phyloP scores from a whole-genome alignment of 257 asterid genomes.

The Henckelia pumila region DNA sequence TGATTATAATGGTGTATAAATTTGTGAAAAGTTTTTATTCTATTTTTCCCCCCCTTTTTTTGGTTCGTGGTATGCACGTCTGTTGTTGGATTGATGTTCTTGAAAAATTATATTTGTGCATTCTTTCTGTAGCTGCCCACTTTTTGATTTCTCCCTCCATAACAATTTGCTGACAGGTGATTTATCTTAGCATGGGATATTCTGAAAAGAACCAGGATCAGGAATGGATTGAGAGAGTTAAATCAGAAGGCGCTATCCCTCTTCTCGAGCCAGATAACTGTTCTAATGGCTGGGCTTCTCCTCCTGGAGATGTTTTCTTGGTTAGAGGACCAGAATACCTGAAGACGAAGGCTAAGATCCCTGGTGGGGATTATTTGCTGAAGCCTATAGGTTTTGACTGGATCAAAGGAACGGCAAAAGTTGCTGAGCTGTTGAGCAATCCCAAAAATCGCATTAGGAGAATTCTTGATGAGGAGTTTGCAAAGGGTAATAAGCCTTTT shows the following conservation, averaged over 20 bases:
- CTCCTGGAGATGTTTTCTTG: slow-evolving; percentile 61
- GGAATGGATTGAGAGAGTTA: slow-evolving; percentile 67
- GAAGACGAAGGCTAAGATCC: slow-evolving; percentile 54
- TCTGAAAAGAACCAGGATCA: slow-evolving; percentile 37
- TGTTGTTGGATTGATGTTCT: neutral
- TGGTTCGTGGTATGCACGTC: neutral
- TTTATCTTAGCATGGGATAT: slow-evolving; percentile 40
- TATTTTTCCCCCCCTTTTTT: neutral
- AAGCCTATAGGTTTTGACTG: slow-evolving; percentile 87
- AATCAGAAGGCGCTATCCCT: slow-evolving; percentile 73
- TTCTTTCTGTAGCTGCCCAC: neutral
- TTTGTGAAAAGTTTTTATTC: neutral
- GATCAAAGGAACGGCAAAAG: slow-evolving; percentile 74
- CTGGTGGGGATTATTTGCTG: slow-evolving; percentile 69
- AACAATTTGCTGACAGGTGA: slow-evolving; percentile 19
- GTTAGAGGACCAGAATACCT: slow-evolving; percentile 79
- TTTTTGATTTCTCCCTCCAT: neutral
- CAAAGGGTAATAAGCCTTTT: slow-evolving; percentile 50
- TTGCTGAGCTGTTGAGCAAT: slow-evolving; percentile 50
- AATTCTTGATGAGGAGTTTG: slow-evolving; percentile 46
- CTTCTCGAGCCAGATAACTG: slow-evolving; percentile 53
- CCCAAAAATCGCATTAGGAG: slow-evolving; percentile 60
- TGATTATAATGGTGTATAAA: neutral
- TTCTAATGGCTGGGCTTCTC: slow-evolving; percentile 82
- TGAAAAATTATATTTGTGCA: neutral